Evolutionary conservation across 176 grass and related monocot species (phyloP).

Genomic region (Carex kokanica): DNA sequence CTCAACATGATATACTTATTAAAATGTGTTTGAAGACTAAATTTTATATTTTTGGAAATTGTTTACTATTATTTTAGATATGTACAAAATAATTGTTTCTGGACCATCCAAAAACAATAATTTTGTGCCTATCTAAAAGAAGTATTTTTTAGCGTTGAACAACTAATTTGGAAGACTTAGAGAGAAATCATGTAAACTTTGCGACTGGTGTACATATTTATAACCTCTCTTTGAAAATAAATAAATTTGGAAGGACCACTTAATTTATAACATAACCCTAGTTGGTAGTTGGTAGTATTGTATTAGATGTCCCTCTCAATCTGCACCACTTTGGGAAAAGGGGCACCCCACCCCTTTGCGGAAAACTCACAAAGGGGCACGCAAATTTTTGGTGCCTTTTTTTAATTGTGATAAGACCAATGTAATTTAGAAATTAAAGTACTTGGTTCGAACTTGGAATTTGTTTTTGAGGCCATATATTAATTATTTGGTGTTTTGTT

Average conservation of each 20-base stretch:
- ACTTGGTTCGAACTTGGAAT: not conserved
- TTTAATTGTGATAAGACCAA: constrained; percentile 16
- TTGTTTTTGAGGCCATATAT: not conserved
- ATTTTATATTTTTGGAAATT: too few relatives aligned
- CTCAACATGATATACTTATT: too few relatives aligned
- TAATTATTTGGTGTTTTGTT: not conserved
- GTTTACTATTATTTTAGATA: too few relatives aligned
- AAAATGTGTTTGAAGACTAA: too few relatives aligned
- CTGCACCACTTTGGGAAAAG: constrained; percentile 26
- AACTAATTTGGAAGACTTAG: too few relatives aligned
- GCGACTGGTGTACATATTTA: not conserved
- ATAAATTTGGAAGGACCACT: not conserved
- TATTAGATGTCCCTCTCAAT: constrained; percentile 22
- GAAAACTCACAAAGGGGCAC: constrained; percentile 21
- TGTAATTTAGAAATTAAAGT: constrained; percentile 2
- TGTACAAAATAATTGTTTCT: too few relatives aligned
- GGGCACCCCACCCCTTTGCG: constrained; percentile 18
- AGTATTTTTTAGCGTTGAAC: too few relatives aligned
- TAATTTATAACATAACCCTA: not conserved
- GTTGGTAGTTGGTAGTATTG: not conserved
- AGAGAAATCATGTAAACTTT: constrained; percentile 7
- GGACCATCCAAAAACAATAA: too few relatives aligned
- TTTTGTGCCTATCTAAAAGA: too few relatives aligned
- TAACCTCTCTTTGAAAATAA: too few relatives aligned
- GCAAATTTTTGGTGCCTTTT: constrained; percentile 16